phyloP scores from a whole-genome alignment of 176 grass and related monocot genomes.

The Areca catechu region DNA sequence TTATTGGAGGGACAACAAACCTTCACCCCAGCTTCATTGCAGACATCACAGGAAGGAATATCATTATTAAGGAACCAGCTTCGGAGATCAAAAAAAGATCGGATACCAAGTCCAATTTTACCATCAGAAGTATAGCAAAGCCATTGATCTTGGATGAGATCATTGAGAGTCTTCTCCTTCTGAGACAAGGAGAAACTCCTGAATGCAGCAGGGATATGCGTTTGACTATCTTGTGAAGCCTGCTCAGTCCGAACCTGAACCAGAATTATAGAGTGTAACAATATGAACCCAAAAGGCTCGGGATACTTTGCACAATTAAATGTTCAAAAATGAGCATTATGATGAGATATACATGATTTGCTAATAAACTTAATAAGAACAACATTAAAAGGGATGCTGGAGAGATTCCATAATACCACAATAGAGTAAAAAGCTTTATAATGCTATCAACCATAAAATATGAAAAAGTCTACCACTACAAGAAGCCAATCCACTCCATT shows the following conservation, averaged over 20 bases:
- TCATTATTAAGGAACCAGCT: conserved; percentile 68
- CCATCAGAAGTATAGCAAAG: conserved; percentile 42
- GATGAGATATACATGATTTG: no score
- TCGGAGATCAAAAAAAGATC: conserved; percentile 83
- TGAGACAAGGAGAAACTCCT: conserved; percentile 65
- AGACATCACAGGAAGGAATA: conserved; percentile 75
- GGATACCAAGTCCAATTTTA: conserved; percentile 65
- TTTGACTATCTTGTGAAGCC: conserved; percentile 33
- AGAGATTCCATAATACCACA: no score
- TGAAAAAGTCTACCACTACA: no score
- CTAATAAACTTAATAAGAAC: no score
- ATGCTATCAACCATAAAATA: no score
- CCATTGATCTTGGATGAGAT: conserved; percentile 68
- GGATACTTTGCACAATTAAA: no score
- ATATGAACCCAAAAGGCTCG: no score
- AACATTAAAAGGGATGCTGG: no score
- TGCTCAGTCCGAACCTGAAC: conserved; percentile 41
- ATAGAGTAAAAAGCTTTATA: no score
- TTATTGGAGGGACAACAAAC: conserved; percentile 18
- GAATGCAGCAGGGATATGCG: conserved; percentile 50
- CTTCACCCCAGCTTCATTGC: conserved; percentile 92
- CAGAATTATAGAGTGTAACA: background rate
- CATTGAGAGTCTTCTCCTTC: conserved; percentile 70
- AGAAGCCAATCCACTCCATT: no score
- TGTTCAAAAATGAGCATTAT: no score